Evolutionary conservation across 768 basidiomycete species (phyloP).

Genomic region (Kwoniella mangroviensis): DNA sequence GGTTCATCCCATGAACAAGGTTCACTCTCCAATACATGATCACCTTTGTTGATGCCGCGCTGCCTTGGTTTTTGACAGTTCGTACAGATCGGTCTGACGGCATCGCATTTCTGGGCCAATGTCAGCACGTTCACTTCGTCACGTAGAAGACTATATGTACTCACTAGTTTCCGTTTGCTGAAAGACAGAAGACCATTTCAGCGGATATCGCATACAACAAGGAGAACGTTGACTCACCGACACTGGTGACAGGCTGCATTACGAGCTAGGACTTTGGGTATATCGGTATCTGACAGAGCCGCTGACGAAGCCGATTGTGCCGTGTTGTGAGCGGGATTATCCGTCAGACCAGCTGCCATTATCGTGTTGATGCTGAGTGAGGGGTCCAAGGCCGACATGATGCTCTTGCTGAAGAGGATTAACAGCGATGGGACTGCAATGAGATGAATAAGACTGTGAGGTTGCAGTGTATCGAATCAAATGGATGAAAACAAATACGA

Average conservation of each 20-base stretch:
- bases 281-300: neutral
- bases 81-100: conserved; percentile 36
- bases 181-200: neutral
- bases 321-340: neutral
- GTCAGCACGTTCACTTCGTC: neutral
- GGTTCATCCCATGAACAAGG: conserved; percentile 48
- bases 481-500: too few relatives aligned
- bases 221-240: conserved; percentile 26
- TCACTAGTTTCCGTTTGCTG: conserved; percentile 40
- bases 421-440: too few relatives aligned
- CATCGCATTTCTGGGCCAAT: conserved; percentile 45
- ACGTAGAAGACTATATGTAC: neutral
- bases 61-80: conserved; percentile 42
- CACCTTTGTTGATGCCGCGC: conserved; percentile 4
- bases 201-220: neutral
- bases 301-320: conserved; percentile 12
- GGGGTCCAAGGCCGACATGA: neutral
- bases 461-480: too few relatives aligned
- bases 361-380: neutral
- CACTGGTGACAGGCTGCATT: conserved; percentile 50
- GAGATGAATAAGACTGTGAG: too few relatives aligned
- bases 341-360: neutral
- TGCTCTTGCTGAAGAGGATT: neutral
- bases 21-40: conserved; percentile 1
- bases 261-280: conserved; percentile 32